phyloP scores from a whole-genome alignment of 179 eudicot genomes.

The Spergularia azorica region DNA sequence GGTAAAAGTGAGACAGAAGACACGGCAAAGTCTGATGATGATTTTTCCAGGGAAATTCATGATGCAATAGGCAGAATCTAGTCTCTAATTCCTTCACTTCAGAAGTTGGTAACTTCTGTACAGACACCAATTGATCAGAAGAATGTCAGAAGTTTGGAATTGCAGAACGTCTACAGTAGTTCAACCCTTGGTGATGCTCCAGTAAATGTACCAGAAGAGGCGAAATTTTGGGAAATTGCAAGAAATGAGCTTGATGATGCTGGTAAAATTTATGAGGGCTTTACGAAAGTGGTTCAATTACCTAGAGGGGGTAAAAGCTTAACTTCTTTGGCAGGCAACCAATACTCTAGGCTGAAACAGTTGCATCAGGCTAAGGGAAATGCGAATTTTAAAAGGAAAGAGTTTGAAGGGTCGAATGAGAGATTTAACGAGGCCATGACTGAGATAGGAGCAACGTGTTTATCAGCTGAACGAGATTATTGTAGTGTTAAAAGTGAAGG shows the following conservation, averaged over 20 bases:
- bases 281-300: neutral
- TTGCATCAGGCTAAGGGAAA: neutral
- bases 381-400: neutral
- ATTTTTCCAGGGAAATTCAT: slow-evolving; percentile 45
- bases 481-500: too few relatives aligned
- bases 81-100: slow-evolving; percentile 44
- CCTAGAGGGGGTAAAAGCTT: neutral
- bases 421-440: too few relatives aligned
- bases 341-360: neutral
- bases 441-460: too few relatives aligned
- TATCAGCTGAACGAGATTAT: too few relatives aligned
- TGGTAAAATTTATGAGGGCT: neutral
- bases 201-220: slow-evolving; percentile 8
- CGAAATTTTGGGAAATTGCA: slow-evolving; percentile 26
- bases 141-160: slow-evolving; percentile 5
- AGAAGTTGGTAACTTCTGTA: slow-evolving; percentile 23
- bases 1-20: slow-evolving; percentile 1
- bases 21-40: slow-evolving; percentile 20
- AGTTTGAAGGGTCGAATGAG: slow-evolving; percentile 14
- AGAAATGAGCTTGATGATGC: slow-evolving; percentile 6
- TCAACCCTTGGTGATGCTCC: slow-evolving; percentile 7
- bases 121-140: neutral
- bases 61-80: slow-evolving; percentile 46
- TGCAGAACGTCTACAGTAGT: slow-evolving; percentile 6
- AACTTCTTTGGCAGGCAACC: slow-evolving; percentile 4